phyloP scores from a whole-genome alignment of 2,329 filamentous ascomycete species.

The Boeremia lycopersici region DNA sequence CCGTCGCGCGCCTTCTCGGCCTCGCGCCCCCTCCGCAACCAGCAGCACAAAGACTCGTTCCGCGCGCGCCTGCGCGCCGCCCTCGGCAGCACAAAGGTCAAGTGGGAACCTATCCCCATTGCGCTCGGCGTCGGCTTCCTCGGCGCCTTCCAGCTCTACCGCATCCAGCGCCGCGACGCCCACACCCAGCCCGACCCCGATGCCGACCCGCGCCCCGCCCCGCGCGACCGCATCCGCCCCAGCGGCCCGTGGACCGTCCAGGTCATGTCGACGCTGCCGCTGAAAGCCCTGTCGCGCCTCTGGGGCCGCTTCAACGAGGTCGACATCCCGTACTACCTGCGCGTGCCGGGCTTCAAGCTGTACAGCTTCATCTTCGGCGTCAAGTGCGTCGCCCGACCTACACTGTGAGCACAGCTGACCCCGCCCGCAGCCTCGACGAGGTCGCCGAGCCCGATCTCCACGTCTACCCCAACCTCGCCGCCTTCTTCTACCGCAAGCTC shows the following conservation, averaged over 20 bases:
- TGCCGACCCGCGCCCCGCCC: conserved; percentile 57
- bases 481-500: conserved; percentile 95
- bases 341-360: conserved; percentile 87
- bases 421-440: conserved; percentile 71
- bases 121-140: conserved; percentile 85
- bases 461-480: conserved; percentile 87
- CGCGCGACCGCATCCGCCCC: conserved; percentile 70
- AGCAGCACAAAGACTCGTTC: conserved; percentile 58
- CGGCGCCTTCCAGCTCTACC: conserved; percentile 83
- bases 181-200: conserved; percentile 48
- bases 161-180: conserved; percentile 64
- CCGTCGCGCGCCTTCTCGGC: conserved; percentile 43
- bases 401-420: conserved; percentile 47
- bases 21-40: conserved; percentile 49
- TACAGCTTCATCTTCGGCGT: conserved; percentile 94
- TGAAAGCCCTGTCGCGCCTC: conserved; percentile 86
- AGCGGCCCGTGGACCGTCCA: conserved; percentile 92
- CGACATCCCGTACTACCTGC: conserved; percentile 83
- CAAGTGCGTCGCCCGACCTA: conserved; percentile 53
- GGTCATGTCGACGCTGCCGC: conserved; percentile 88
- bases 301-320: conserved; percentile 95
- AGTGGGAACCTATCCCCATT: conserved; percentile 91
- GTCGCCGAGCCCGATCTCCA: conserved; percentile 87
- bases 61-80: conserved; percentile 62
- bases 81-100: conserved; percentile 68